Percentiles rank a stretch among this genome's conserved stretches.
Evolutionary conservation across 1,284 basidiomycete species (phyloP).

Genomic region (Ganoderma meredithae): DNA sequence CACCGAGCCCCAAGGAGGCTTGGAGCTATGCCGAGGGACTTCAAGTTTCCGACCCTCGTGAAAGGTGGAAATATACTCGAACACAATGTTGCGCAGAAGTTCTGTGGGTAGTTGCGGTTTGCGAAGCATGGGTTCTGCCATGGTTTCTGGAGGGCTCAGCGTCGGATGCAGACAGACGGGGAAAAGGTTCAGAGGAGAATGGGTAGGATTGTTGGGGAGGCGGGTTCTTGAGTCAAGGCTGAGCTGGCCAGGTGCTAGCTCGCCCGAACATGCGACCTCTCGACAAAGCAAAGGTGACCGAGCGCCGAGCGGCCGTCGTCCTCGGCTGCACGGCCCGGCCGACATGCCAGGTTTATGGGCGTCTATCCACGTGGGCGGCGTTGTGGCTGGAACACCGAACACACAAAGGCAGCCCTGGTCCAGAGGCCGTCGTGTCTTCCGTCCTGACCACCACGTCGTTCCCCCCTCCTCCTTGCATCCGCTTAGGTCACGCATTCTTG

Average conservation of each 20-base stretch:
- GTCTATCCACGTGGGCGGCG: slow-evolving; percentile 20
- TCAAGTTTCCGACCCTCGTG: slow-evolving; percentile 3
- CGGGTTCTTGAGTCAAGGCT: neutral
- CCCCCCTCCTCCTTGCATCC: neutral
- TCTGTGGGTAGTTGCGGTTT: slow-evolving; percentile 24
- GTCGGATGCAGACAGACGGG: neutral
- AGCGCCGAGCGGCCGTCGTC: neutral
- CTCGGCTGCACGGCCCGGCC: neutral
- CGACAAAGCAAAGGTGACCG: no score
- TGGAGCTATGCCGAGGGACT: slow-evolving; percentile 21
- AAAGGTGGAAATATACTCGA: slow-evolving; percentile 13
- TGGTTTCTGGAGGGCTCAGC: neutral
- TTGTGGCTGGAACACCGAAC: slow-evolving; percentile 19
- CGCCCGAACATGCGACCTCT: no score
- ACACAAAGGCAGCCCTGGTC: slow-evolving; percentile 3
- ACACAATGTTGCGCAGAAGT: slow-evolving; percentile 23
- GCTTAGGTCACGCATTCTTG: neutral
- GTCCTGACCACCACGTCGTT: neutral
- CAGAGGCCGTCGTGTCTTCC: neutral
- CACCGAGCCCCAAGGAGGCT: slow-evolving; percentile 25
- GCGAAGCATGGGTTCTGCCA: neutral
- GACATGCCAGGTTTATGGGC: neutral
- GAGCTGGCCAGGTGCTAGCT: neutral
- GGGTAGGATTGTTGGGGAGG: neutral
- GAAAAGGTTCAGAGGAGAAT: neutral